Percentiles rank a stretch among this genome's conserved stretches.
These are phyloP conservation scores for Beauveria varroae DNA, from an alignment of 2,329 filamentous ascomycete species.

Conservation along the genomic window DNA sequence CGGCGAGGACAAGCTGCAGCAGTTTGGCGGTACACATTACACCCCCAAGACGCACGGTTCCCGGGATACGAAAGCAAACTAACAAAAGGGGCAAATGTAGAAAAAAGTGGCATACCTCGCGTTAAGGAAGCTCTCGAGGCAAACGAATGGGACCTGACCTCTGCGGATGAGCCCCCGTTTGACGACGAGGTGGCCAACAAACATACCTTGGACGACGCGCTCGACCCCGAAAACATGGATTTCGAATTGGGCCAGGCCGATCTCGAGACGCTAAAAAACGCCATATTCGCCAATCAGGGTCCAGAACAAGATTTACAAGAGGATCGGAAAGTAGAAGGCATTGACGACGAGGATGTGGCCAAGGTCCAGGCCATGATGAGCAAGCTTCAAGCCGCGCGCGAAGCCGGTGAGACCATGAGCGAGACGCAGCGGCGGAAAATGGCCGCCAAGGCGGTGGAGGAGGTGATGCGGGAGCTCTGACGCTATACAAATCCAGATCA, in stretches of 20 bases:
- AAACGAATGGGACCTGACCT: conserved; percentile 52
- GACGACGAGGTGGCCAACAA: conserved; percentile 22
- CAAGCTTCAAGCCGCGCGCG: conserved; percentile 53
- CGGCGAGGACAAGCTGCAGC: conserved; percentile 34
- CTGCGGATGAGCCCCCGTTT: conserved; percentile 14
- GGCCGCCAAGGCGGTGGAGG: conserved; percentile 53
- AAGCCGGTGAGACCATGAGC: conserved; percentile 51
- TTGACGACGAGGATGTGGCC: conserved; percentile 44
- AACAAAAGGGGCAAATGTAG: conserved; percentile 24
- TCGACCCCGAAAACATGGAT: conserved; percentile 39
- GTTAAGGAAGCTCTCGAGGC: conserved; percentile 55
- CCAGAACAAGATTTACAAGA: not conserved
- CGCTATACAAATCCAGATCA: not conserved
- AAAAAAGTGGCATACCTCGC: conserved; percentile 51
- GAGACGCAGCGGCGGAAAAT: conserved; percentile 54
- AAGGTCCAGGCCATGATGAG: conserved; percentile 57
- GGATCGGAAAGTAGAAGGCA: conserved; percentile 26
- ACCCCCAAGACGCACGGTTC: not conserved
- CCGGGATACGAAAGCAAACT: not conserved
- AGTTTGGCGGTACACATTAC: conserved; percentile 46
- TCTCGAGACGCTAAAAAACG: conserved; percentile 43
- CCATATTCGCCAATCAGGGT: conserved; percentile 37
- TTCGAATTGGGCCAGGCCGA: conserved; percentile 47
- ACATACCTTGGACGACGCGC: conserved; percentile 22
- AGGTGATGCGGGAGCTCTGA: conserved; percentile 56